Percentiles rank a stretch among this genome's conserved stretches.
phyloP scores from a whole-genome alignment of 2,329 filamentous ascomycete species.

The Pseudogymnoascus sp. region DNA sequence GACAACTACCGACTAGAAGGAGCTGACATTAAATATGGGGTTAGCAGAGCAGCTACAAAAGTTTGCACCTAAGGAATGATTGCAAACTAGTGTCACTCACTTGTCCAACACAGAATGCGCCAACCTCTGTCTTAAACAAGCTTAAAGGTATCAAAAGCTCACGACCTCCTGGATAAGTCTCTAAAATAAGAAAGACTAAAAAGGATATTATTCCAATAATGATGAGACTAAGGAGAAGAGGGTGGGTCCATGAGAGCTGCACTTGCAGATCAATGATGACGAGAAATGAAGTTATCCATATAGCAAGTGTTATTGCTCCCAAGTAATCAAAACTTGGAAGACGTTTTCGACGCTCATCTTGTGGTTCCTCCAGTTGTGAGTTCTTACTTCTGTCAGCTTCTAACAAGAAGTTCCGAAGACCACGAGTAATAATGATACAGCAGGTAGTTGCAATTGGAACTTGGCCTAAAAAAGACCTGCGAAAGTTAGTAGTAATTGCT shows the following conservation, averaged over 20 bases:
- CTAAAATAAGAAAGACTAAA: conserved; percentile 13
- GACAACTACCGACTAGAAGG: conserved; percentile 14
- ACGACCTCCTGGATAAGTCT: conserved; percentile 13
- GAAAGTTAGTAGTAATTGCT: not conserved
- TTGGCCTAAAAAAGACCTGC: not conserved
- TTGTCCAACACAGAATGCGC: conserved; percentile 15
- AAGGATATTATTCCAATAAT: conserved; percentile 11
- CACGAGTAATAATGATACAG: not conserved
- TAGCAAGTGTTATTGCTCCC: not conserved
- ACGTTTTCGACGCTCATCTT: not conserved
- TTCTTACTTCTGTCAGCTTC: not conserved
- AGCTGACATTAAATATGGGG: conserved; percentile 9
- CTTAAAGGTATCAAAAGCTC: conserved; percentile 15
- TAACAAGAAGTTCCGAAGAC: conserved; percentile 2
- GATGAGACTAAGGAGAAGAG: conserved; percentile 11
- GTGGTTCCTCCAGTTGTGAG: conserved; percentile 1
- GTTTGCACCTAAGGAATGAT: not conserved
- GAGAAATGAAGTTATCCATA: not conserved
- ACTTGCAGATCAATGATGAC: not conserved
- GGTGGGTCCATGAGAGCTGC: conserved; percentile 13
- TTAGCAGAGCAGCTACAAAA: too few species aligned
- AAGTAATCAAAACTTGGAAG: not conserved
- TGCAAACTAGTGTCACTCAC: not conserved
- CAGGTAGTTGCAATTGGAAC: not conserved
- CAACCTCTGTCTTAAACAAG: conserved; percentile 15